Evolutionary conservation across 2,329 filamentous ascomycete genomes (phyloP).

Genomic region (Cladosporium colombiae): DNA sequence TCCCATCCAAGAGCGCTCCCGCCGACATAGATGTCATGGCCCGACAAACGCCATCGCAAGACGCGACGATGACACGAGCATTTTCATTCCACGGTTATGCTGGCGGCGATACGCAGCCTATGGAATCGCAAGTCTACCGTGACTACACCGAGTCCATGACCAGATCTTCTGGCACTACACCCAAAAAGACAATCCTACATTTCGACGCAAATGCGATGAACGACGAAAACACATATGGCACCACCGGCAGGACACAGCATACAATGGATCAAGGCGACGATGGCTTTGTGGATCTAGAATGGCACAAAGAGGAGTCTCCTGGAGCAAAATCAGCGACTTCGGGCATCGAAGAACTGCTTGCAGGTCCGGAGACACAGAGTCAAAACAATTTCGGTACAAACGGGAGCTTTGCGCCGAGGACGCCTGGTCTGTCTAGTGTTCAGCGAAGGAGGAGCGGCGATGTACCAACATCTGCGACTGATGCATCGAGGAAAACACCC

Average conservation of each 20-base stretch:
- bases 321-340: conserved; percentile 24
- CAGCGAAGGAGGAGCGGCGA: conserved; percentile 44
- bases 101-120: conserved; percentile 49
- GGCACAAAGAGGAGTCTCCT: conserved; percentile 24
- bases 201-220: conserved; percentile 20
- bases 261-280: conserved; percentile 32
- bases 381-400: conserved; percentile 17
- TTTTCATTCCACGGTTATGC: conserved; percentile 41
- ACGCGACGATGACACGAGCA: conserved; percentile 24
- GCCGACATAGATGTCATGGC: conserved; percentile 30
- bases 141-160: conserved; percentile 41
- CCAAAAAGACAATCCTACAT: conserved; percentile 24
- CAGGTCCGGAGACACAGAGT: conserved; percentile 30
- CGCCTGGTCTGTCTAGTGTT: conserved; percentile 44
- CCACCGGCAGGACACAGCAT: conserved; percentile 18
- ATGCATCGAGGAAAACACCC: conserved; percentile 42
- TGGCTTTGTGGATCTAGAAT: conserved; percentile 38
- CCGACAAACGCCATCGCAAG: conserved; percentile 24
- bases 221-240: conserved; percentile 20
- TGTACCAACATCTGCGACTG: conserved; percentile 45
- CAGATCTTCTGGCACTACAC: conserved; percentile 21
- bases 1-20: conserved; percentile 25
- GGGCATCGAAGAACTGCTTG: conserved; percentile 30
- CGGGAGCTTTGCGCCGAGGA: conserved; percentile 37
- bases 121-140: conserved; percentile 49